Conservation (phyloP, 257 asterid genomes). For the Marsdenia floribunda region DNA sequence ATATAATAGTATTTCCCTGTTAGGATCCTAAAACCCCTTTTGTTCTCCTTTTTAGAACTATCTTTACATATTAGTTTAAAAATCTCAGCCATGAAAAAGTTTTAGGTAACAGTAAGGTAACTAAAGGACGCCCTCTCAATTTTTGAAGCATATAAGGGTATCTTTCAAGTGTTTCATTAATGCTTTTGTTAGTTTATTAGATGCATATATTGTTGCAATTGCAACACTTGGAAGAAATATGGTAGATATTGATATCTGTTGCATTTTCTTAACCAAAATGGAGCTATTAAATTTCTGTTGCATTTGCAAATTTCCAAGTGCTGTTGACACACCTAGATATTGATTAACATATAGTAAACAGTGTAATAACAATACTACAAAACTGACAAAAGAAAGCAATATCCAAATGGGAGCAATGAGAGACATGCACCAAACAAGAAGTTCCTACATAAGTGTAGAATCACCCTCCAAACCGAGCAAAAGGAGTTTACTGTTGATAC, state of each 20-base stretch:
- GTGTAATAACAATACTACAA: too few species aligned
- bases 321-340: not conserved
- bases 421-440: too few species aligned
- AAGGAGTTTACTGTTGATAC: too few species aligned
- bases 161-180: not conserved
- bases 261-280: too few species aligned
- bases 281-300: not conserved
- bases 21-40: not conserved
- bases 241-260: too few species aligned
- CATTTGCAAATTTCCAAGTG: not conserved
- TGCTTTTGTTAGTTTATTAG: not conserved
- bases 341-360: not conserved
- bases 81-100: not conserved
- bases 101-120: not conserved
- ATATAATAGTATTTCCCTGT: too few species aligned
- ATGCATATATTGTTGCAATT: not conserved
- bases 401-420: not conserved
- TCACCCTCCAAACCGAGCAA: not conserved
- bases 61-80: not conserved
- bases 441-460: too few species aligned
- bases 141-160: too few species aligned
- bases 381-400: not conserved
- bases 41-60: not conserved
- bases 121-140: too few species aligned
- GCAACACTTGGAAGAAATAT: not conserved